Percentiles rank a stretch among this genome's conserved stretches.
Evolutionary conservation across 352 stramenopile species (phyloP).

Genomic region (Globisporangium yorkense): DNA sequence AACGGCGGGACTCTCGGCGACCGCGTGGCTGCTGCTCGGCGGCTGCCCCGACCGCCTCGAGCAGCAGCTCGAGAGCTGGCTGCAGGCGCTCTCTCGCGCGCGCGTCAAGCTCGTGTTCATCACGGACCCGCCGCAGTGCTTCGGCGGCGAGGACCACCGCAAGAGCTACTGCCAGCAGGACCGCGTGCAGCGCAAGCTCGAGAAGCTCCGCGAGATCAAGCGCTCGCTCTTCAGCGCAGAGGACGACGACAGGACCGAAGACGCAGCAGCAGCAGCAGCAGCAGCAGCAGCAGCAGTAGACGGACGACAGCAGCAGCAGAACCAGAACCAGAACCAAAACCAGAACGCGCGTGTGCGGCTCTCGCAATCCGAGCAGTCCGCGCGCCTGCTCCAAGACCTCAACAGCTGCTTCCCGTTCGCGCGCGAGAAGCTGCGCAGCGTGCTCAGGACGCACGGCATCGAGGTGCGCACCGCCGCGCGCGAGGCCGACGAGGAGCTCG

Average conservation of each 20-base stretch:
- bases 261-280: neutral
- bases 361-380: conserved; percentile 6
- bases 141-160: conserved; percentile 58
- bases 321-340: neutral
- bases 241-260: neutral
- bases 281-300: neutral
- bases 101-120: conserved; percentile 64
- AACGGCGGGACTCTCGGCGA: conserved; percentile 14
- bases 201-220: conserved; percentile 37
- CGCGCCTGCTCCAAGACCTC: conserved; percentile 40
- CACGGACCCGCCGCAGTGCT: conserved; percentile 67
- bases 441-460: conserved; percentile 47
- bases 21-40: conserved; percentile 61
- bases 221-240: conserved; percentile 20
- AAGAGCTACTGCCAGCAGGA: conserved; percentile 56
- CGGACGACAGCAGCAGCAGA: neutral
- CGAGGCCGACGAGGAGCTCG: conserved; percentile 79
- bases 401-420: conserved; percentile 78
- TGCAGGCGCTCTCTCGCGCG: conserved; percentile 29
- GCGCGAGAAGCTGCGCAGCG: conserved; percentile 53
- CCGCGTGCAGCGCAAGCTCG: conserved; percentile 43
- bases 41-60: conserved; percentile 42
- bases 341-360: conserved; percentile 4
- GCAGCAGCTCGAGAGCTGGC: conserved; percentile 37
- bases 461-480: conserved; percentile 42